Evolutionary conservation across 108 stramenopile genomes (phyloP).

Genomic region (Nitzschia sp.): DNA sequence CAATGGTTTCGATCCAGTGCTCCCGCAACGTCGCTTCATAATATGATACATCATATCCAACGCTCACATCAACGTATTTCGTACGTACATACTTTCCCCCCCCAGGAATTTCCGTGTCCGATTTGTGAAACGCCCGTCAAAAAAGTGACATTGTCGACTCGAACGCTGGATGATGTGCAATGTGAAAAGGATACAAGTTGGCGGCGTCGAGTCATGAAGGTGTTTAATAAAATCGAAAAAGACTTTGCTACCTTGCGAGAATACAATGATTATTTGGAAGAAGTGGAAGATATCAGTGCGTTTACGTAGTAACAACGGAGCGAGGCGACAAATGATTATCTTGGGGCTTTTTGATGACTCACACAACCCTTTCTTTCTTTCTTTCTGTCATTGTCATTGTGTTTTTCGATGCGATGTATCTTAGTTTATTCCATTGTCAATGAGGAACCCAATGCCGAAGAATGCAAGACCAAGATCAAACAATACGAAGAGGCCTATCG

Average conservation of each 20-base stretch:
- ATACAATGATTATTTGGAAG: slow-evolving; percentile 91
- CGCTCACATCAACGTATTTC: background rate
- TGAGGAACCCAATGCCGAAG: slow-evolving; percentile 88
- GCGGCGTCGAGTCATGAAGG: slow-evolving; percentile 77
- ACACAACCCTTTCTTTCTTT: slow-evolving; percentile 1
- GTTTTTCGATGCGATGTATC: too few relatives aligned
- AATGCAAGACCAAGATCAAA: slow-evolving; percentile 77
- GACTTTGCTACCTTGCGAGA: slow-evolving; percentile 78
- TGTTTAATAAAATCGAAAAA: slow-evolving; percentile 79
- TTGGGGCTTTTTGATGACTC: too few relatives aligned
- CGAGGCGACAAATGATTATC: too few relatives aligned
- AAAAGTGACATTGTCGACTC: slow-evolving; percentile 77
- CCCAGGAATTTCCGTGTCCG: slow-evolving; percentile 75
- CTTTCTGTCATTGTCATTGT: background rate
- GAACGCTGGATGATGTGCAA: slow-evolving; percentile 80
- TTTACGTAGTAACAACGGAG: too few relatives aligned
- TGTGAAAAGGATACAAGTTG: slow-evolving; percentile 86
- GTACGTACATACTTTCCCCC: background rate
- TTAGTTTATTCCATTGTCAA: slow-evolving; percentile 81
- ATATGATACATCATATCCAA: too few relatives aligned
- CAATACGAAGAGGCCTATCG: slow-evolving; percentile 75
- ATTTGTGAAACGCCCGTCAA: slow-evolving; percentile 82
- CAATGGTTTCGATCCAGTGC: too few relatives aligned
- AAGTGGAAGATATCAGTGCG: slow-evolving; percentile 77
- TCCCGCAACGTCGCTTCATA: background rate